A percentile compares a stretch with the other conserved stretches of the same genome.
Conservation (phyloP, 495 filamentous ascomycete genomes). For the Apiosordaria backusii region DNA sequence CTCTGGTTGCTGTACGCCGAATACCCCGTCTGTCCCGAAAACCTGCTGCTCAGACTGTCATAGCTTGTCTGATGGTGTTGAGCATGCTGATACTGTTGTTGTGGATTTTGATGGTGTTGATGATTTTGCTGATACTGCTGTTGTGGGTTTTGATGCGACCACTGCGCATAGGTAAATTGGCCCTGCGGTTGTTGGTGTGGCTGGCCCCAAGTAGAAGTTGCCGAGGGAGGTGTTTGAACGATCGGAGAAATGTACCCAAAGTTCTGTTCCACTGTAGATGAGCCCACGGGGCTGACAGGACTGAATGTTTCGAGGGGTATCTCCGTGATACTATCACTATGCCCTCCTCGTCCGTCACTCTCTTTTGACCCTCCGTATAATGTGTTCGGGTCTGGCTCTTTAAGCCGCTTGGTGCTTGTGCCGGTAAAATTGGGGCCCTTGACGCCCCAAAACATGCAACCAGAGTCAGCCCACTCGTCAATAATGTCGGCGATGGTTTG, state of each 20-base stretch:
- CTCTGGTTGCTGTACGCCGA: slow-evolving; percentile 17
- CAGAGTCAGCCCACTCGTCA: slow-evolving; percentile 41
- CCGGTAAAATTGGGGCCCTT: slow-evolving; percentile 28
- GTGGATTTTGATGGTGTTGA: too few species aligned
- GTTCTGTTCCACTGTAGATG: not conserved
- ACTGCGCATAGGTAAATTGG: slow-evolving; percentile 4
- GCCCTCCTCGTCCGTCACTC: not conserved
- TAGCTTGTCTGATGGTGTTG: slow-evolving; percentile 15
- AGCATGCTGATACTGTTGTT: not conserved
- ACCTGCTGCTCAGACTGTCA: slow-evolving; percentile 21
- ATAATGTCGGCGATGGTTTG: slow-evolving; percentile 45
- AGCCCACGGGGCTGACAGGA: not conserved
- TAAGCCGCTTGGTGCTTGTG: slow-evolving; percentile 20
- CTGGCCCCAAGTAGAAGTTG: slow-evolving; percentile 1
- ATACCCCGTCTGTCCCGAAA: slow-evolving; percentile 13
- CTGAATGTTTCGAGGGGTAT: slow-evolving; percentile 7
- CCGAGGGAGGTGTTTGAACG: not conserved
- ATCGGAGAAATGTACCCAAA: not conserved
- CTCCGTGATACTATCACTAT: not conserved
- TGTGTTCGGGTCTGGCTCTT: slow-evolving; percentile 23
- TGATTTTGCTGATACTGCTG: slow-evolving; percentile 2
- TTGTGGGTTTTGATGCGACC: slow-evolving; percentile 8
- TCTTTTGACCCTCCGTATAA: slow-evolving; percentile 21
- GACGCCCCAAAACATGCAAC: slow-evolving; percentile 45
- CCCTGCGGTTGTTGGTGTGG: not conserved